Conservation (phyloP, 2,329 filamentous ascomycete species). For the Hypoxylon sp. region DNA sequence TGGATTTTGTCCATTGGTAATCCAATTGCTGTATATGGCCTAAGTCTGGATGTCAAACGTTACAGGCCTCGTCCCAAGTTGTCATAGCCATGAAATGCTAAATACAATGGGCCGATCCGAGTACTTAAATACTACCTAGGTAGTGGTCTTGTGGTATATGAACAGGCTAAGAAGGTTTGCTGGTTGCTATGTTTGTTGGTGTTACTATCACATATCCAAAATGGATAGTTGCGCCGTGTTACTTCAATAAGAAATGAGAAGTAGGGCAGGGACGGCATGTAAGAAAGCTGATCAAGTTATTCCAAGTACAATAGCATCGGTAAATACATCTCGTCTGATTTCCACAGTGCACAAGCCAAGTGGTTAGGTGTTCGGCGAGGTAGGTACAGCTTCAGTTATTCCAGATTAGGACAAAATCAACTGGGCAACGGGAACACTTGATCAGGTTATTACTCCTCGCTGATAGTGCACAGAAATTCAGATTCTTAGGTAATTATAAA, state of each 20-base stretch:
- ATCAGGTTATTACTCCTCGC: not conserved
- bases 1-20: not conserved
- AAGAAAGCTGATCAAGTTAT: not conserved
- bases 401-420: not conserved
- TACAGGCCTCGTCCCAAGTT: not conserved
- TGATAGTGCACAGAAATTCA: not conserved
- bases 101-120: not conserved
- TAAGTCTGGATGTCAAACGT: not conserved
- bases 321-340: not conserved
- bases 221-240: constrained; percentile 9
- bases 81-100: not conserved
- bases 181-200: constrained; percentile 27
- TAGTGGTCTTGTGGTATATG: constrained; percentile 4
- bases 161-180: constrained; percentile 3
- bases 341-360: not conserved
- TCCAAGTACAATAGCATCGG: not conserved
- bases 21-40: not conserved
- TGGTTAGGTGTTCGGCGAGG: not conserved
- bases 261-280: not conserved
- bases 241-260: constrained; percentile 8
- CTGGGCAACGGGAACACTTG: not conserved
- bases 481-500: not conserved
- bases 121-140: not conserved
- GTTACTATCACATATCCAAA: constrained; percentile 21
- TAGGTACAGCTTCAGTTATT: not conserved